Evolutionary conservation across 129 eudicot genomes (phyloP).

Genomic region (Saussurea involucrata): DNA sequence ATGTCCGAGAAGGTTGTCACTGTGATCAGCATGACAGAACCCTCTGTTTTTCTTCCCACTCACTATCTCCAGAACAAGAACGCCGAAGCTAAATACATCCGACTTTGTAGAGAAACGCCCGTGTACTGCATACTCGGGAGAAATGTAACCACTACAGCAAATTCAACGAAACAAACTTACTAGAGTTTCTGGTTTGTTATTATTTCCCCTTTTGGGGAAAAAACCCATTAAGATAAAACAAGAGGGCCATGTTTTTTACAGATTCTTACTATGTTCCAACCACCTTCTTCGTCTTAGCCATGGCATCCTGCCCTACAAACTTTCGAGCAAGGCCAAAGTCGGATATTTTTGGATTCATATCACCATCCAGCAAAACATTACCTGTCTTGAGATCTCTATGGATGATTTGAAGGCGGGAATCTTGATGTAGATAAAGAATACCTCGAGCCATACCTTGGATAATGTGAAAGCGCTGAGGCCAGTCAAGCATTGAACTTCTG

Average conservation of each 20-base stretch:
- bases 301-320: background rate
- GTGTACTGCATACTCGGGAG: constrained; percentile 5
- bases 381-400: constrained; percentile 12
- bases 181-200: background rate
- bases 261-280: background rate
- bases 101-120: constrained; percentile 1
- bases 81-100: constrained; percentile 15
- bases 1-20: constrained; percentile 11
- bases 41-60: constrained; percentile 18
- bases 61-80: background rate
- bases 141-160: background rate
- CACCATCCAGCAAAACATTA: background rate
- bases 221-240: background rate
- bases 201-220: background rate
- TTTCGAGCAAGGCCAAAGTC: constrained; percentile 9
- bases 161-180: background rate
- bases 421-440: constrained; percentile 18
- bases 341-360: constrained; percentile 21
- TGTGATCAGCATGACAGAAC: constrained; percentile 6
- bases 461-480: background rate
- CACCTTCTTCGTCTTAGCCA: background rate
- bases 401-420: constrained; percentile 9
- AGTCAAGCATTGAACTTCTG: background rate
- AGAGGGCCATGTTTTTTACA: background rate
- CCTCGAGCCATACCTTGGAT: background rate